Conservation (phyloP, 768 basidiomycete species). For the Lentinula guzmanii region DNA sequence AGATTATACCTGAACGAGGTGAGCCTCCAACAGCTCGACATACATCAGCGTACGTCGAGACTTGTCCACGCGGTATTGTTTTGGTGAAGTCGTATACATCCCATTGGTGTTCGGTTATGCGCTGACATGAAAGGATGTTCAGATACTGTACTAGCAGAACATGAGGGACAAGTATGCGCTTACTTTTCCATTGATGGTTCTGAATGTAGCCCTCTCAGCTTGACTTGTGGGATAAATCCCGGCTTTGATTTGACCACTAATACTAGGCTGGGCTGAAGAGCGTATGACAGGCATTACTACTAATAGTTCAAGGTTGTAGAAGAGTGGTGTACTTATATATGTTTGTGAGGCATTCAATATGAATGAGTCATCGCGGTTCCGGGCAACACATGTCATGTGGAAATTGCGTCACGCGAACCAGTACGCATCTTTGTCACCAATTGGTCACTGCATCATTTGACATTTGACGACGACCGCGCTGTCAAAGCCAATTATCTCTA, state of each 20-base stretch:
- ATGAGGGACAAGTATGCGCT: neutral
- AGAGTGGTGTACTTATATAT: neutral
- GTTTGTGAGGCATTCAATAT: neutral
- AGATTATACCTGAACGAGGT: slow-evolving; percentile 51
- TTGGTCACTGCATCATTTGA: too few species aligned
- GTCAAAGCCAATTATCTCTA: too few species aligned
- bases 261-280: neutral
- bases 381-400: neutral
- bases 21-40: slow-evolving; percentile 49
- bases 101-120: slow-evolving; percentile 50
- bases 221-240: slow-evolving; percentile 10
- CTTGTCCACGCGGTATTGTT: slow-evolving; percentile 44
- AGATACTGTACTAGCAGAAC: neutral
- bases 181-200: slow-evolving; percentile 22
- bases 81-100: slow-evolving; percentile 50
- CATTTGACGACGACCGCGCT: too few species aligned
- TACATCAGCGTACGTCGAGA: slow-evolving; percentile 54
- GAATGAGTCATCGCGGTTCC: neutral
- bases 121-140: slow-evolving; percentile 22
- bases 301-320: neutral
- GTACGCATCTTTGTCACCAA: too few species aligned
- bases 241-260: neutral
- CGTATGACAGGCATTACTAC: neutral
- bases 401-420: neutral
- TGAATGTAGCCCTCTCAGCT: slow-evolving; percentile 15